Evolutionary conservation across 495 filamentous ascomycete species (phyloP).

Genomic region (Clohesyomyces aquaticus): DNA sequence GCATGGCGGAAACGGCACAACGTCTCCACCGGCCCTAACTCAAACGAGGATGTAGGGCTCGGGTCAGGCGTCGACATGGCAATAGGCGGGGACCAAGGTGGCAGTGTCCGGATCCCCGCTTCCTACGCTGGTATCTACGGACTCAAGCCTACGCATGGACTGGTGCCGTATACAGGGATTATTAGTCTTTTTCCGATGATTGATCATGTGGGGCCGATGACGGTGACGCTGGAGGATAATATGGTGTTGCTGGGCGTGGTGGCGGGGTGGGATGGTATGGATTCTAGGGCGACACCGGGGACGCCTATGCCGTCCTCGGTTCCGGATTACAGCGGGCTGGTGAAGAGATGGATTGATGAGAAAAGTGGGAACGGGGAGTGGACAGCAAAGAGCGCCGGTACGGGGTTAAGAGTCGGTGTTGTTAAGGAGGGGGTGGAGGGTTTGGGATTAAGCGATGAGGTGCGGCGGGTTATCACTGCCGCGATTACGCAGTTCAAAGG

Average conservation of each 20-base stretch:
- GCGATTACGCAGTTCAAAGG: conserved; percentile 23
- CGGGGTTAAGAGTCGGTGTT: conserved; percentile 16
- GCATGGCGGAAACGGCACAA: conserved; percentile 19
- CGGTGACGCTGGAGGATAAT: conserved; percentile 25
- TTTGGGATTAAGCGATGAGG: conserved; percentile 23
- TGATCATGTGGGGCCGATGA: conserved; percentile 30
- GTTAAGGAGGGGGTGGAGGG: conserved; percentile 25
- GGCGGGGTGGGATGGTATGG: conserved; percentile 31
- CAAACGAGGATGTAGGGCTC: conserved; percentile 13
- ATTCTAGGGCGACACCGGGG: conserved; percentile 24
- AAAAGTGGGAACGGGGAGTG: conserved; percentile 22
- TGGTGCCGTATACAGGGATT: conserved; percentile 29
- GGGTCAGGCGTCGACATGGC: conserved; percentile 34
- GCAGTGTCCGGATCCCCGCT: conserved; percentile 49
- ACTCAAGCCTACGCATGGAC: conserved; percentile 28
- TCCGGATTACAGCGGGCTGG: conserved; percentile 7
- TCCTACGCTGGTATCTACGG: conserved; percentile 49
- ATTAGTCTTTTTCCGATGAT: conserved; percentile 24
- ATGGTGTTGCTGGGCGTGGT: conserved; percentile 14
- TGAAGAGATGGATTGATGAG: background rate
- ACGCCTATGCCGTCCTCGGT: conserved; percentile 25
- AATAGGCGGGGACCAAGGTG: conserved; percentile 43
- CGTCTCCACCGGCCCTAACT: too few relatives aligned
- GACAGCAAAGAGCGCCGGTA: conserved; percentile 12
- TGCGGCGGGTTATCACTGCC: conserved; percentile 12